phyloP scores from a whole-genome alignment of 2,329 filamentous ascomycete species.

The Teratosphaeria destructans region DNA sequence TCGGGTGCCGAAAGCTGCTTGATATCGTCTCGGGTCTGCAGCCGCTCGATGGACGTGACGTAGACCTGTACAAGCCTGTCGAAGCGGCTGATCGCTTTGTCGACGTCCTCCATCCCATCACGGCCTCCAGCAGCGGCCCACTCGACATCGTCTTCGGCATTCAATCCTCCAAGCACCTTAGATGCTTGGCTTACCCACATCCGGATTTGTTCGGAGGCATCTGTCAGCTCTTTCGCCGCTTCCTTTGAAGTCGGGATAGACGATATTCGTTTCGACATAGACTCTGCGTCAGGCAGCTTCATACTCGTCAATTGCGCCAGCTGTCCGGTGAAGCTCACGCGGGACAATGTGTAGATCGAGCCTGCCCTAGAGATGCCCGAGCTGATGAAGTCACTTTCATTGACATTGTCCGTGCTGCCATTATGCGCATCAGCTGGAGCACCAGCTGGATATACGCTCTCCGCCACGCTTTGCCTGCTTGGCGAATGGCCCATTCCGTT shows the following conservation, averaged over 20 bases:
- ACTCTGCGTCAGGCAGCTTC: slow-evolving; percentile 73
- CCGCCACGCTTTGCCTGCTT: neutral
- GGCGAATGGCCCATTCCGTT: neutral
- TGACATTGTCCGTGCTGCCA: slow-evolving; percentile 28
- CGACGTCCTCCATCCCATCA: slow-evolving; percentile 61
- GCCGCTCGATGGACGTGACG: slow-evolving; percentile 81
- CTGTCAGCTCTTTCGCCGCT: slow-evolving; percentile 73
- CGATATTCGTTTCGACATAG: slow-evolving; percentile 71
- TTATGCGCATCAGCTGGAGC: neutral
- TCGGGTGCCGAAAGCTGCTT: slow-evolving; percentile 58
- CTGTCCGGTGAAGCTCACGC: slow-evolving; percentile 86
- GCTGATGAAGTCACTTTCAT: slow-evolving; percentile 56
- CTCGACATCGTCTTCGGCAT: slow-evolving; percentile 94
- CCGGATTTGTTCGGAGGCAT: slow-evolving; percentile 82
- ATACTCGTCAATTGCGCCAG: slow-evolving; percentile 85
- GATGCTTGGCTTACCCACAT: slow-evolving; percentile 90
- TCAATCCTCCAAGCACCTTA: slow-evolving; percentile 76
- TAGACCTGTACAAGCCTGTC: slow-evolving; percentile 87
- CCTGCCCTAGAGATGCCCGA: slow-evolving; percentile 56
- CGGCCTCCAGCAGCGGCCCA: slow-evolving; percentile 86
- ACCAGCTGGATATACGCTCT: neutral
- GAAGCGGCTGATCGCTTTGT: slow-evolving; percentile 67
- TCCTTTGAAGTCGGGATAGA: slow-evolving; percentile 75
- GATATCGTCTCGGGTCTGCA: slow-evolving; percentile 73
- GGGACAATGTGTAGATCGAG: slow-evolving; percentile 87